Percentiles rank a stretch among this genome's conserved stretches.
Evolutionary conservation across 495 filamentous ascomycete species (phyloP).

Genomic region (Apodospora peruviana): DNA sequence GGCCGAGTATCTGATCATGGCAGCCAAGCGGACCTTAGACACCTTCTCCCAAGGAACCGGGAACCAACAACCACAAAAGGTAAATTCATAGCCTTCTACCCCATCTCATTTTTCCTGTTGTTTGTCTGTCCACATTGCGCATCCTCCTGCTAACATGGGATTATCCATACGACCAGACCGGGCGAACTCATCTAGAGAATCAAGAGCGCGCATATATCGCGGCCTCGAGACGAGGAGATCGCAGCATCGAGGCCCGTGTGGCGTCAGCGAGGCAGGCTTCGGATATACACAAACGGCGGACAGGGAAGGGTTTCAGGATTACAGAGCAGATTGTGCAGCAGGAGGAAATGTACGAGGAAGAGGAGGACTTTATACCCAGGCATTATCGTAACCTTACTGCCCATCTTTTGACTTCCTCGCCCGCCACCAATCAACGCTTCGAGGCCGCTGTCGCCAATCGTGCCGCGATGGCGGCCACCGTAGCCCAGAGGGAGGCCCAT

Average conservation of each 20-base stretch:
- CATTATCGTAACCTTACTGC: conserved; percentile 51
- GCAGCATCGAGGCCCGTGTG: conserved; percentile 81
- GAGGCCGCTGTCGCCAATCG: conserved; percentile 56
- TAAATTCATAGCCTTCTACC: too few species aligned
- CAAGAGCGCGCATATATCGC: conserved; percentile 94
- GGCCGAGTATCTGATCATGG: too few species aligned
- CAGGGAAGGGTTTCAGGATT: conserved; percentile 77
- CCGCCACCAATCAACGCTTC: conserved; percentile 53
- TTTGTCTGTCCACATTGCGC: too few species aligned
- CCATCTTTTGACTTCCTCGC: conserved; percentile 47
- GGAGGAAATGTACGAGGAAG: conserved; percentile 97
- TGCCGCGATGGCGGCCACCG: conserved; percentile 53
- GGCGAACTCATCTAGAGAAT: conserved; percentile 81
- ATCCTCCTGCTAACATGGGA: too few species aligned
- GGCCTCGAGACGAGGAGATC: conserved; percentile 84
- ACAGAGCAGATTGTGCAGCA: conserved; percentile 83
- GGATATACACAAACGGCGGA: conserved; percentile 82
- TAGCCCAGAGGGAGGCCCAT: conserved; percentile 47
- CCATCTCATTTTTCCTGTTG: too few species aligned
- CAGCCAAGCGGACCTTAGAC: too few species aligned
- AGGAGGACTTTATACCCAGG: conserved; percentile 61
- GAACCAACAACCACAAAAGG: too few species aligned
- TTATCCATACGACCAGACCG: too few species aligned
- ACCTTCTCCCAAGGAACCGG: too few species aligned
- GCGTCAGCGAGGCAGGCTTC: conserved; percentile 86